phyloP scores from a whole-genome alignment of 2,329 filamentous ascomycete genomes.

The Raffaelea arxii region DNA sequence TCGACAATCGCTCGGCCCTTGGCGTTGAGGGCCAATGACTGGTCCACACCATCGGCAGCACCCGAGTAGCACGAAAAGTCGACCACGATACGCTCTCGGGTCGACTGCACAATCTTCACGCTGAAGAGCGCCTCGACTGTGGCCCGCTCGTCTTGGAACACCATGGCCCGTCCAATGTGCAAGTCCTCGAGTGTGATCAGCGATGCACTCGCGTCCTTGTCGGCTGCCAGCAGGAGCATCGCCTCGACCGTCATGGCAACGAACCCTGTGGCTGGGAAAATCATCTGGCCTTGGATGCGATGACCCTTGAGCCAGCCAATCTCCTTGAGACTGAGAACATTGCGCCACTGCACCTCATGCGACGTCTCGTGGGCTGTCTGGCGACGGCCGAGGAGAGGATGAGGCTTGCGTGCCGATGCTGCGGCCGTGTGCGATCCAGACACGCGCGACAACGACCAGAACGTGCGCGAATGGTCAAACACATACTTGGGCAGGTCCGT shows the following conservation, averaged over 20 bases:
- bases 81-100: too few species aligned
- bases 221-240: not conserved
- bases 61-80: too few species aligned
- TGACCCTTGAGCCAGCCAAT: not conserved
- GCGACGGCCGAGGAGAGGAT: not conserved
- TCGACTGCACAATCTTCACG: too few species aligned
- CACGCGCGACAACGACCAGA: not conserved
- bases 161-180: not conserved
- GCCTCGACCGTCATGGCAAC: not conserved
- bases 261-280: not conserved
- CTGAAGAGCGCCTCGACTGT: not conserved
- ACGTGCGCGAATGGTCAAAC: not conserved
- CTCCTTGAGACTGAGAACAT: not conserved
- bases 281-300: not conserved
- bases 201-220: not conserved
- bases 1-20: not conserved
- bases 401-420: conserved; percentile 13
- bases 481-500: not conserved
- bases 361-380: not conserved
- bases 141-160: not conserved
- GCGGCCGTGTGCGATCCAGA: not conserved
- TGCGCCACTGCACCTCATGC: not conserved
- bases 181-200: not conserved
- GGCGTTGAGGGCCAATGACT: too few species aligned
- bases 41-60: too few species aligned